Percentiles rank a stretch among this genome's conserved stretches.
These are phyloP conservation scores for Solanum bulbocastanum DNA, from an alignment of 257 asterid species.

Conservation along the genomic window DNA sequence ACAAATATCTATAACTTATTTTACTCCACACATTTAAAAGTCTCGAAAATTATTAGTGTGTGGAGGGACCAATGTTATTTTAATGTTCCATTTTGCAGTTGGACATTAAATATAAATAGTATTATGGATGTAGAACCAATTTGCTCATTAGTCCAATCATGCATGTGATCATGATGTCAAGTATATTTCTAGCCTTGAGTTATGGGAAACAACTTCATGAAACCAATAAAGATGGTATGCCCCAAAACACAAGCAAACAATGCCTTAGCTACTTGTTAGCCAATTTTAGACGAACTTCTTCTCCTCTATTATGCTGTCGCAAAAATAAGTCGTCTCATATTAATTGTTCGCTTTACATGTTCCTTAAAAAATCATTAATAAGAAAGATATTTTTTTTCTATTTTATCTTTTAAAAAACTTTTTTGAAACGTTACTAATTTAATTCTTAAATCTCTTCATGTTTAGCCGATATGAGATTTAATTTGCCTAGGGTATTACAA, in stretches of 20 bases:
- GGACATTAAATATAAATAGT: not conserved
- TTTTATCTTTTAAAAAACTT: too few relatives aligned
- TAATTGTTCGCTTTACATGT: fast-evolving
- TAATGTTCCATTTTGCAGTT: not conserved
- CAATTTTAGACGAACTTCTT: not conserved
- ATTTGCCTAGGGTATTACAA: not conserved
- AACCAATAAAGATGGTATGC: not conserved
- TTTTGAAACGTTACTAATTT: too few relatives aligned
- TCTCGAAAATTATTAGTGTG: not conserved
- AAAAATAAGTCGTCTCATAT: not conserved
- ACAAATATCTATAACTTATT: too few relatives aligned
- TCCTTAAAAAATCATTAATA: not conserved
- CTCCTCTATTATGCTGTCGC: not conserved
- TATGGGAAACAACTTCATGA: not conserved
- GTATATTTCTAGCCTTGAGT: not conserved
- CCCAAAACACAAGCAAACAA: not conserved
- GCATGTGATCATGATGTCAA: not conserved
- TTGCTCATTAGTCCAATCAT: not conserved
- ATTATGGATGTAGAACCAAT: not conserved
- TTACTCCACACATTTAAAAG: fast-evolving
- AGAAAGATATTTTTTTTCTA: fast-evolving
- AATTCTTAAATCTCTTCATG: not conserved
- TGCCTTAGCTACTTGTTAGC: not conserved
- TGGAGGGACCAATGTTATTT: not conserved
- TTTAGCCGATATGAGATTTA: not conserved